A percentile compares a stretch with the other conserved stretches of the same genome.
Conservation (phyloP, 2,329 filamentous ascomycete species). For the Chaetothyriales sp. region DNA sequence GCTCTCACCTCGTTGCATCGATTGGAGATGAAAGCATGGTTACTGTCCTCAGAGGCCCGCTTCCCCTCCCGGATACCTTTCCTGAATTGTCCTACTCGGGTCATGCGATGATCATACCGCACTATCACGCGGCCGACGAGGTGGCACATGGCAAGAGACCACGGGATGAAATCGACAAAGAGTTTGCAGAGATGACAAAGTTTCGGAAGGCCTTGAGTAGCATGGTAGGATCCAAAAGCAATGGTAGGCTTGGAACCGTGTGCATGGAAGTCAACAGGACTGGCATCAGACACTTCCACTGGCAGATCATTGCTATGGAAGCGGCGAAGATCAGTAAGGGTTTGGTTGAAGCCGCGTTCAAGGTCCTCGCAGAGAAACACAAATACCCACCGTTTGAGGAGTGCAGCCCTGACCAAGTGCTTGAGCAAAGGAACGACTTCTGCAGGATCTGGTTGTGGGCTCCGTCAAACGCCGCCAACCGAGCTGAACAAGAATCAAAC, state of each 20-base stretch:
- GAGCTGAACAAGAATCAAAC: constrained; percentile 11
- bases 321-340: constrained; percentile 54
- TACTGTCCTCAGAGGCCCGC: constrained; percentile 81
- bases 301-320: constrained; percentile 78
- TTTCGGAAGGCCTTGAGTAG: constrained; percentile 65
- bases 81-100: constrained; percentile 60
- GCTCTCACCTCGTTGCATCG: constrained; percentile 76
- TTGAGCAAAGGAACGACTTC: constrained; percentile 44
- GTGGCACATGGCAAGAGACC: constrained; percentile 53
- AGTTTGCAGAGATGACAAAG: constrained; percentile 66
- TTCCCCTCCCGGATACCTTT: constrained; percentile 60
- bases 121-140: constrained; percentile 49
- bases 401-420: constrained; percentile 27
- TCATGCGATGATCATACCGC: constrained; percentile 83
- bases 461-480: constrained; percentile 18
- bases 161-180: constrained; percentile 41
- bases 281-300: constrained; percentile 75
- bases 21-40: constrained; percentile 81
- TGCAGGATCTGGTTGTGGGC: constrained; percentile 74
- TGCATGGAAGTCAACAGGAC: constrained; percentile 84
- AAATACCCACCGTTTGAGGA: constrained; percentile 42
- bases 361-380: constrained; percentile 70
- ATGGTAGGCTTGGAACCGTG: constrained; percentile 57
- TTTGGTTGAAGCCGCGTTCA: constrained; percentile 76
- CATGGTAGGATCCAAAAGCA: constrained; percentile 47